These are phyloP conservation scores for Acer negundo DNA, from an alignment of 345 rosid genomes.

Conservation along the genomic window DNA sequence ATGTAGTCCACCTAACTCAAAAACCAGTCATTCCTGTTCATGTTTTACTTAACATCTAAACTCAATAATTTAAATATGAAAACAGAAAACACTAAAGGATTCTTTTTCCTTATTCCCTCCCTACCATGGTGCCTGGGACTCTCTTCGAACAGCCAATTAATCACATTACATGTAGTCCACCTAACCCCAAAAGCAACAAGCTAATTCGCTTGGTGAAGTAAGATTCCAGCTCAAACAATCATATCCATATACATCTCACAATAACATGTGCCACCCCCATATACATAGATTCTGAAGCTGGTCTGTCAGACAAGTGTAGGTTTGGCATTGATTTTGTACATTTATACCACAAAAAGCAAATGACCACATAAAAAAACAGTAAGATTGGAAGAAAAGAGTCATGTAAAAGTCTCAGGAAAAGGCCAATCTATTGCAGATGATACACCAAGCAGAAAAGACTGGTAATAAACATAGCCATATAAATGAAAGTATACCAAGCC, in stretches of 20 bases:
- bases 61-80: not conserved
- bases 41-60: not conserved
- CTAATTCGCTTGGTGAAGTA: not conserved
- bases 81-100: not conserved
- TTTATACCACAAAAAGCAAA: not conserved
- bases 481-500: not conserved
- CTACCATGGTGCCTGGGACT: not conserved
- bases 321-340: not conserved
- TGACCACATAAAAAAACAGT: not conserved
- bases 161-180: not conserved
- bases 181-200: not conserved
- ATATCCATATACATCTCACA: not conserved
- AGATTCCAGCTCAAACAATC: not conserved
- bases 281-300: not conserved
- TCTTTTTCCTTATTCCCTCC: not conserved
- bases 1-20: not conserved
- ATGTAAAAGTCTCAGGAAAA: not conserved
- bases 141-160: not conserved
- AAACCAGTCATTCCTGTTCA: not conserved
- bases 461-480: not conserved
- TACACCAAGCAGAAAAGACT: not conserved
- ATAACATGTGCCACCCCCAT: not conserved
- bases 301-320: not conserved
- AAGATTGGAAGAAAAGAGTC: not conserved
- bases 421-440: not conserved